Base-by-base conservation (phyloP, 2,329 filamentous ascomycete species). In the Penicillium thymicola region DNA sequence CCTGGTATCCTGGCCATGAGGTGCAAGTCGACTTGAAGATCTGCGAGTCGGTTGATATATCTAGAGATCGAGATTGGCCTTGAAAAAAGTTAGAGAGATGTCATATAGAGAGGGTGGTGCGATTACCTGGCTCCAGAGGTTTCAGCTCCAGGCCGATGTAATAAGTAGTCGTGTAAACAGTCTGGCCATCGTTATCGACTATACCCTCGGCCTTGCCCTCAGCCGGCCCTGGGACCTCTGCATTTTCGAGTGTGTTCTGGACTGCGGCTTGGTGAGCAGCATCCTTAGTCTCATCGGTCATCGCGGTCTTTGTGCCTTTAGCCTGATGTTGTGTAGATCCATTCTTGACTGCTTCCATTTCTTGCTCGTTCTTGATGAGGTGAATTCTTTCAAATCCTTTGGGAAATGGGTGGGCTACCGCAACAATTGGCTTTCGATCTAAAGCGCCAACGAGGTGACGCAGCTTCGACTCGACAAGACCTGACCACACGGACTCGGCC, bases 381-480 rank as follows among this genome's bases (percentile, higher is more conserved):
- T 97, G 92, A 4, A 86, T 81, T 59, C 94, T 85, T 65, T 96
- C 89, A 70, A 95, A 96, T 3, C 90, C 90, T 72, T 97, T 96
- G 67, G 91, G 93, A 79, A 92, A 99, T 0, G 92, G 89, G 65
- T 94, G 91, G 0, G 94, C 92, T 25, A 96, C 79, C 36, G 87
- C 85, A 63, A 97, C 91, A 16, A 87, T 89, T 42, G 84, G 79
- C 65, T 94, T 90, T 54, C 87, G 83, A 70, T 97, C 94, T 40
- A 97, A 82, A 44, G 88, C 88, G 62, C 87, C 85, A 16, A 97
- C 90, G 16, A 99, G 82, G 65, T 93, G 82, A 64, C 94, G 86
- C 41, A 97, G 85, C 74, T 95, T 97, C 16, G 94, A 97, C 74
- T 97, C 91, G 4, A 99, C 90, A 51, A 93, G 86, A 38, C 94